Evolutionary conservation across 768 basidiomycete genomes (phyloP), one percentile per base, ranked within the genome.

Genomic region (Naganishia randhawae): DNA sequence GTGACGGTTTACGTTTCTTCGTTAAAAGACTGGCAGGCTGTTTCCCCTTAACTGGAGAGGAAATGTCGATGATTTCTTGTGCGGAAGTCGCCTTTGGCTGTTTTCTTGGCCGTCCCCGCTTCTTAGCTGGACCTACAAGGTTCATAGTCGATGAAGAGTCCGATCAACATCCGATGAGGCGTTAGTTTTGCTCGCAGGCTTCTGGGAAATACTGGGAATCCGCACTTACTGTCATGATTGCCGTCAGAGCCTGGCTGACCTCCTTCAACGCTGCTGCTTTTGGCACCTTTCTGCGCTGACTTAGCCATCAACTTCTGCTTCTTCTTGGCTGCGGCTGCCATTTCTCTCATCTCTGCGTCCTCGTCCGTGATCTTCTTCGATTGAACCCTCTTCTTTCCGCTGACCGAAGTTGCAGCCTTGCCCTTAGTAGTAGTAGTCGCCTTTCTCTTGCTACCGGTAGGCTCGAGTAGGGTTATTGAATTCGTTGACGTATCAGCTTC

Each of bases 311-410:
- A 33, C 32, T 51, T 42, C 48, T 53, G n/a, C 10, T 48, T 63
- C 53, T 54, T 55, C 57, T 66, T 50, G 33, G 41, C 45, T 8
- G 31, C 35, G n/a, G 25, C 35, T 37, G 32, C 70, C 70, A 71
- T 67, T 52, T n/a, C 66, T 19, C 48, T 55, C n/a, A 50, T 39
- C 63, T 71, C 70, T 14, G 48, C 65, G 29, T 71, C 63, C 62
- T 72, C 71, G 19, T 57, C 68, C 37, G 67, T 66, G 5, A 48
- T 35, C 53, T 48, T 66, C 50, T 45, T 64, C 31, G 13, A 35
- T 22, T 39, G 33, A 17, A 17, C 17, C 37, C 57, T 11, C 37
- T 61, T 61, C 57, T 39, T 25, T 22, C 35, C 57, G 17, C 22
- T 61, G 11, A 39, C 29, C 25, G 39, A 10, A n/a, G 35, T 42